Percentiles rank a stretch among this genome's conserved stretches.
Conservation (phyloP, 768 basidiomycete species). For the Suillus plorans region DNA sequence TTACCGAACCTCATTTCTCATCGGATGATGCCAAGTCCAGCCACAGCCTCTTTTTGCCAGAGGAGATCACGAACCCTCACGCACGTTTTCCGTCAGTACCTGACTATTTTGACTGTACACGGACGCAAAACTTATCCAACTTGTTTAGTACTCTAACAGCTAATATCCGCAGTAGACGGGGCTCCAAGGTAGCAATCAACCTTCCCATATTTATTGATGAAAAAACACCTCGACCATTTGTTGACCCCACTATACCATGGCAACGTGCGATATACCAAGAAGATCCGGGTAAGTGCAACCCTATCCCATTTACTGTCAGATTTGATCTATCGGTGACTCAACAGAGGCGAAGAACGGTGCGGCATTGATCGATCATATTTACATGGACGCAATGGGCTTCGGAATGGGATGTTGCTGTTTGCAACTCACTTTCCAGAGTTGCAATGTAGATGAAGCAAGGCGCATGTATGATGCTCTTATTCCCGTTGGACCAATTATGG, state of each 20-base stretch:
- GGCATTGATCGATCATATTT: constrained; percentile 87
- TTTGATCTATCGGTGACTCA: background rate
- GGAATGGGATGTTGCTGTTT: constrained; percentile 99
- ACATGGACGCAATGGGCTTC: constrained; percentile 99
- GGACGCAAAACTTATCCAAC: constrained; percentile 15
- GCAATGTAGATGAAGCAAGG: constrained; percentile 89
- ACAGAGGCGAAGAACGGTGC: constrained; percentile 89
- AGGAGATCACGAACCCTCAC: constrained; percentile 96
- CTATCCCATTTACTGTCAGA: constrained; percentile 8
- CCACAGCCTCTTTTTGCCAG: constrained; percentile 91
- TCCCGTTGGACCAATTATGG: constrained; percentile 94
- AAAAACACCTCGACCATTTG: constrained; percentile 84
- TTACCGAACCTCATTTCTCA: constrained; percentile 87
- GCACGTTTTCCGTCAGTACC: constrained; percentile 91
- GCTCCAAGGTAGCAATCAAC: constrained; percentile 94
- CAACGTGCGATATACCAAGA: constrained; percentile 81
- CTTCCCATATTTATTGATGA: constrained; percentile 89
- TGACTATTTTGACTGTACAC: constrained; percentile 9
- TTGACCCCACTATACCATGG: constrained; percentile 92
- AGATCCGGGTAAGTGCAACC: constrained; percentile 62
- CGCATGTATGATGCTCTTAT: constrained; percentile 95
- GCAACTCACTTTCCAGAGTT: constrained; percentile 96
- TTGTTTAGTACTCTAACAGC: constrained; percentile 86
- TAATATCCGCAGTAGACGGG: constrained; percentile 87
- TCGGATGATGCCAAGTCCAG: constrained; percentile 80